Evolutionary conservation across 169 alveolate species (phyloP).

Genomic region (Fabrea salina): DNA sequence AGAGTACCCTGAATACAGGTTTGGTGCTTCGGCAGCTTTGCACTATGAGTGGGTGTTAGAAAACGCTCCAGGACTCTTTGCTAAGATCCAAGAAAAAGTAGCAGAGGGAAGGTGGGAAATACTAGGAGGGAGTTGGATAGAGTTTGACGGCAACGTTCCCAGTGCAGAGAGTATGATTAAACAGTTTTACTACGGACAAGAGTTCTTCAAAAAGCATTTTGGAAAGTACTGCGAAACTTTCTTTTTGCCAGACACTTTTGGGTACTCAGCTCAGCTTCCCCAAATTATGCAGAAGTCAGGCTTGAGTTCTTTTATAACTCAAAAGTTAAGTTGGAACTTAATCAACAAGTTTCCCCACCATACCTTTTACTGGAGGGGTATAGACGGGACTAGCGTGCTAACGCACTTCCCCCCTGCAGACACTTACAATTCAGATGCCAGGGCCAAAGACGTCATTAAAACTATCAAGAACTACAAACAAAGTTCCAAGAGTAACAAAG

Average conservation of each 20-base stretch:
- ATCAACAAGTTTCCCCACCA: conserved; percentile 45
- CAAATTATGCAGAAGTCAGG: too few relatives aligned
- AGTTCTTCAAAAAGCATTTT: conserved; percentile 36
- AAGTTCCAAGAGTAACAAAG: conserved; percentile 33
- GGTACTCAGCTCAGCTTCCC: too few relatives aligned
- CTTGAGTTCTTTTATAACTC: too few relatives aligned
- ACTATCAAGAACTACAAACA: conserved; percentile 32
- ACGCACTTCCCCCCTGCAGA: conserved; percentile 60
- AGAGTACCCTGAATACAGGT: conserved; percentile 24
- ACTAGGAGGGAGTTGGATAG: conserved; percentile 58
- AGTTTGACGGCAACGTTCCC: conserved; percentile 52
- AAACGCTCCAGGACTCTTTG: conserved; percentile 40
- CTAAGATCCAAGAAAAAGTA: conserved; percentile 35
- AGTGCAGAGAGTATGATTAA: conserved; percentile 48
- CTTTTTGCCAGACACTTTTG: conserved; percentile 57
- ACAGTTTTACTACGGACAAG: conserved; percentile 43
- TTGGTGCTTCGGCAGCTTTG: conserved; percentile 33
- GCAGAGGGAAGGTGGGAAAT: conserved; percentile 37
- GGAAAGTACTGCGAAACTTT: conserved; percentile 22
- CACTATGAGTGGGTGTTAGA: conserved; percentile 40
- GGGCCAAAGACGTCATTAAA: conserved; percentile 26
- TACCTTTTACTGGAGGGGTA: conserved; percentile 48
- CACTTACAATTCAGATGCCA: conserved; percentile 38
- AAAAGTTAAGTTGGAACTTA: too few relatives aligned
- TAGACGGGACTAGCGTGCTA: conserved; percentile 49